Evolutionary conservation across 1,284 basidiomycete genomes (phyloP).

Genomic region (Heliocybe sulcata): DNA sequence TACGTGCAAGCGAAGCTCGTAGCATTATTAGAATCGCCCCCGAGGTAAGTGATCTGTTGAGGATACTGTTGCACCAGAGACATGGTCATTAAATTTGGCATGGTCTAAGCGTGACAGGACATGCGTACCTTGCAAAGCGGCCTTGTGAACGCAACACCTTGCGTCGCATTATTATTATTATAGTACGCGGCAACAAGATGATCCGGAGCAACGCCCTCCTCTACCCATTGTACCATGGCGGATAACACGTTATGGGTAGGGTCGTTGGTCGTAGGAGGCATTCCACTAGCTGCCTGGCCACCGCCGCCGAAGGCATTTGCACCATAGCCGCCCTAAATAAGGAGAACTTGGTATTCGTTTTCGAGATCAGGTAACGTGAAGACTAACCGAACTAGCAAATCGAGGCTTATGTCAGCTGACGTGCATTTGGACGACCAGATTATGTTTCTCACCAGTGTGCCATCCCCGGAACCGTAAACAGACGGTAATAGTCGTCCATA

Average conservation of each 20-base stretch:
- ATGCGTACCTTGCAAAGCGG: conserved; percentile 20
- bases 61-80: no score
- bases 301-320: not conserved
- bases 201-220: conserved; percentile 26
- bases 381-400: no score
- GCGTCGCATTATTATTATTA: conserved; percentile 13
- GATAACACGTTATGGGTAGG: conserved; percentile 27
- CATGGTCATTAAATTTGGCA: no score
- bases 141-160: conserved; percentile 17
- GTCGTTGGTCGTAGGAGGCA: not conserved
- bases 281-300: not conserved
- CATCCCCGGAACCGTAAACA: conserved; percentile 2
- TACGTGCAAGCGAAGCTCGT: no score
- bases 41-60: no score
- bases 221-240: conserved; percentile 34
- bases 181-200: conserved; percentile 20
- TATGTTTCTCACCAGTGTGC: not conserved
- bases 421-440: no score
- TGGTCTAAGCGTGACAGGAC: no score
- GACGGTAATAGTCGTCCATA: conserved; percentile 2
- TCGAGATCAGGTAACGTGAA: no score
- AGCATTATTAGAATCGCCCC: no score
- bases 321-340: not conserved
- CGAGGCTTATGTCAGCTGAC: no score
- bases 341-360: not conserved